Conservation (phyloP, 257 asterid species). For the Paulownia fortunei region DNA sequence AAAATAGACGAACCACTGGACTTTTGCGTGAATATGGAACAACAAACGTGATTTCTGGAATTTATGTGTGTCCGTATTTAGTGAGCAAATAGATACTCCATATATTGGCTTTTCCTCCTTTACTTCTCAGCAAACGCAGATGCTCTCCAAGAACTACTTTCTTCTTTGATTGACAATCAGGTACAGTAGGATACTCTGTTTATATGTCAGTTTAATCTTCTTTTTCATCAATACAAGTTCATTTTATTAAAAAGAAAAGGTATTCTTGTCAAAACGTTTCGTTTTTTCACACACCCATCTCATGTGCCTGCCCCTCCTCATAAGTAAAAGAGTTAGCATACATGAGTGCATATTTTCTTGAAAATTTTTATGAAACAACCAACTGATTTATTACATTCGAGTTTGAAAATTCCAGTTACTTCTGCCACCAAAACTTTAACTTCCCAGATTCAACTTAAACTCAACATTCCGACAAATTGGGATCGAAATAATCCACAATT, state of each 20-base stretch:
- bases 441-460: slow-evolving; percentile 12
- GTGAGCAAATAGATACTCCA: background rate
- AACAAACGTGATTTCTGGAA: too few relatives aligned
- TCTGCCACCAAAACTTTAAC: background rate
- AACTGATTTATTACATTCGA: background rate
- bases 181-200: background rate
- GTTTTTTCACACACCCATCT: background rate
- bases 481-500: slow-evolving; percentile 1
- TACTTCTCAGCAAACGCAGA: background rate
- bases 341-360: background rate
- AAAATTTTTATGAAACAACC: background rate
- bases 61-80: too few relatives aligned
- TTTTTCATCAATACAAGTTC: background rate
- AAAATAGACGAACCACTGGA: background rate
- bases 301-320: background rate
- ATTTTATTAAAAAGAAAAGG: background rate
- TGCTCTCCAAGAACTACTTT: background rate
- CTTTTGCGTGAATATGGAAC: background rate
- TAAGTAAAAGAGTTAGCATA: background rate
- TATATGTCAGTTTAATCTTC: background rate
- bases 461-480: slow-evolving; percentile 2
- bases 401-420: background rate
- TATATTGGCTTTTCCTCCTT: background rate
- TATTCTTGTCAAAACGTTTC: background rate
- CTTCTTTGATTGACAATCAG: background rate